A percentile compares a stretch with the other conserved stretches of the same genome.
phyloP scores from a whole-genome alignment of 495 filamentous ascomycete species.

The Xylaria intraflava region DNA sequence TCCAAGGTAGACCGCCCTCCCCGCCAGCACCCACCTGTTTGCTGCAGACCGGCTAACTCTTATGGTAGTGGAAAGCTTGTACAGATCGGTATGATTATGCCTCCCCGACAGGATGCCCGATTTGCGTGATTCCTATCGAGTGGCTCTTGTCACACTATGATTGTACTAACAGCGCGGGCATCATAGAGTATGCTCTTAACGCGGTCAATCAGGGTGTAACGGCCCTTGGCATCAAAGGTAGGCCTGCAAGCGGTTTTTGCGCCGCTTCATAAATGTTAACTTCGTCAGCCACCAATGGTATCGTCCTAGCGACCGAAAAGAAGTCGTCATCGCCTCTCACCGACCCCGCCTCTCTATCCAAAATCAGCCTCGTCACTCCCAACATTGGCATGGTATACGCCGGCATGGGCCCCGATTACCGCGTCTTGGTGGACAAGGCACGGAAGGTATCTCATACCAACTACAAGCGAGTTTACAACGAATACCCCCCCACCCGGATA shows the following conservation, averaged over 20 bases:
- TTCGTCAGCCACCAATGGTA: slow-evolving; percentile 84
- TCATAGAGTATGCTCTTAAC: slow-evolving; percentile 93
- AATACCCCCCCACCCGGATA: slow-evolving; percentile 98
- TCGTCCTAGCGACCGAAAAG: slow-evolving; percentile 98
- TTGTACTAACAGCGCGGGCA: slow-evolving; percentile 9
- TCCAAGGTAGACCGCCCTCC: slow-evolving; percentile 68
- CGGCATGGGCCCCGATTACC: slow-evolving; percentile 98
- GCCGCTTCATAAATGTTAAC: not conserved
- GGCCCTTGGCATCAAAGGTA: slow-evolving; percentile 96
- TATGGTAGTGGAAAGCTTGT: slow-evolving; percentile 80
- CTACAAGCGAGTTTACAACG: slow-evolving; percentile 99
- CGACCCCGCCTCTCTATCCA: slow-evolving; percentile 88
- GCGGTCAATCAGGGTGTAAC: slow-evolving; percentile 99
- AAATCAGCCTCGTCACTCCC: slow-evolving; percentile 95
- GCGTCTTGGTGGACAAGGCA: slow-evolving; percentile 93
- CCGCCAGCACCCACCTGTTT: slow-evolving; percentile 10
- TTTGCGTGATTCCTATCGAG: not conserved
- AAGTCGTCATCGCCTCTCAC: slow-evolving; percentile 96
- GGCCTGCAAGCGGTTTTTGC: slow-evolving; percentile 5
- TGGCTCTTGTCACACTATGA: not conserved
- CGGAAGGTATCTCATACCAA: slow-evolving; percentile 98
- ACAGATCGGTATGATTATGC: slow-evolving; percentile 57
- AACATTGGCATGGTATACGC: slow-evolving; percentile 99
- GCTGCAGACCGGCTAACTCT: slow-evolving; percentile 38
- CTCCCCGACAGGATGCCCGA: not conserved